Base-by-base conservation (phyloP, 768 basidiomycete species). In the Pholiota molesta region DNA sequence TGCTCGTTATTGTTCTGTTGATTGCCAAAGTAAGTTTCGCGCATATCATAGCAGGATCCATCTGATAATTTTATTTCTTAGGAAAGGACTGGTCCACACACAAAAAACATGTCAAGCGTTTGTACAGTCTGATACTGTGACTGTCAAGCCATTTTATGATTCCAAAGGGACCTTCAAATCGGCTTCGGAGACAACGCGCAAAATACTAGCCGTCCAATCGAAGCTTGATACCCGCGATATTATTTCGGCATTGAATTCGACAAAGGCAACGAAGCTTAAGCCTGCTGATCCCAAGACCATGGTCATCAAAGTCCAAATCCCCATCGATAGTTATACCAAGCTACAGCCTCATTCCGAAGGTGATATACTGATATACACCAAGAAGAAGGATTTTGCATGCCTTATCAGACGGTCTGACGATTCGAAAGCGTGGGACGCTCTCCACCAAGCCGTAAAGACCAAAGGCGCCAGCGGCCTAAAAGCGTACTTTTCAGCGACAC, bases 261-360 rank as follows among this genome's bases (percentile, higher is more conserved):
- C 31, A 3, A 31, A 31, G 31, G 31, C 31, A 9, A 4, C 31
- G 6, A 31, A 31, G 6, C 31, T 31, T 31, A 31, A 31, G 9
- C 31, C 31, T 31, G 1, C 28, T 26, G 21, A 68, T 52, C 61
- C 74, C 4, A 84, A 84, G 71, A 69, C 67, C 37, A 70, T 85
- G 63, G 71, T 85, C 55, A 74, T 88, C 74, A 88, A 88, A 70
- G 74, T 86, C 0, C 86, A 88, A 65, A 72, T 84, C 0, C 81
- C 84, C 2, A 35, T 13, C 21, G 35, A 37, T 37, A 37, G 5
- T 19, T 37, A 37, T 49, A 1, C n/a, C 10, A 37, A 3, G 35
- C 35, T 37, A 11, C 35, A 16, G 2, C n/a, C 5, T 49, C 47
- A 19, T 9, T 1, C 35, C 23, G 21, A 19, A 14, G n/a, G 8